Percentiles rank a stretch among this genome's conserved stretches.
Evolutionary conservation across 2,329 filamentous ascomycete genomes (phyloP).

Genomic region (Macroventuria anomochaeta): DNA sequence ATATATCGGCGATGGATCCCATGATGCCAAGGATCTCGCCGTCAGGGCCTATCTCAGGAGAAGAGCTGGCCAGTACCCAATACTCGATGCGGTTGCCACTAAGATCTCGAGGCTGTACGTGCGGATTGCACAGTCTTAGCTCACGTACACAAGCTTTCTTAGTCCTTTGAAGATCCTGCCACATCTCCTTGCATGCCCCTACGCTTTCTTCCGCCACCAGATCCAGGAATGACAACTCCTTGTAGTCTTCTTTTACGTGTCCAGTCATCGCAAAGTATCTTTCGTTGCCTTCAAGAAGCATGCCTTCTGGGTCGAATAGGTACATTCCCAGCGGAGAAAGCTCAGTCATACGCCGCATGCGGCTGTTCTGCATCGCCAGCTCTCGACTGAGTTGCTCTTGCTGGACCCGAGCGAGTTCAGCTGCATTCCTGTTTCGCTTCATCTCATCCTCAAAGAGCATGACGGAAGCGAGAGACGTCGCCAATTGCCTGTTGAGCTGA

Average conservation of each 20-base stretch:
- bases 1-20: slow-evolving; percentile 43
- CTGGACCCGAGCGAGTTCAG: slow-evolving; percentile 37
- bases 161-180: slow-evolving; percentile 48
- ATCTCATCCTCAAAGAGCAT: slow-evolving; percentile 45
- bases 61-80: slow-evolving; percentile 52
- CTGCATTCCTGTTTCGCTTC: slow-evolving; percentile 33
- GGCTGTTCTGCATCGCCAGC: slow-evolving; percentile 39
- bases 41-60: slow-evolving; percentile 34
- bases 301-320: slow-evolving; percentile 48
- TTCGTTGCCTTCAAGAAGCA: slow-evolving; percentile 54
- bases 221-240: slow-evolving; percentile 53
- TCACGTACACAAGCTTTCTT: slow-evolving; percentile 51
- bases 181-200: slow-evolving; percentile 46
- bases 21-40: slow-evolving; percentile 40
- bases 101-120: slow-evolving; percentile 41
- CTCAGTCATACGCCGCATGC: slow-evolving; percentile 46
- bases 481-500: slow-evolving; percentile 42
- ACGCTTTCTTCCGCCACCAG: slow-evolving; percentile 49
- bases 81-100: slow-evolving; percentile 52
- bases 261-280: slow-evolving; percentile 58
- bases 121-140: slow-evolving; percentile 51
- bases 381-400: slow-evolving; percentile 38
- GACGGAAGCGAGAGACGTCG: slow-evolving; percentile 44
- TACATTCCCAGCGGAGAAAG: slow-evolving; percentile 45
- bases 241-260: slow-evolving; percentile 46